These are phyloP conservation scores for Ophiostoma angusticollis DNA, from an alignment of 2,329 filamentous ascomycete genomes.

Conservation along the genomic window DNA sequence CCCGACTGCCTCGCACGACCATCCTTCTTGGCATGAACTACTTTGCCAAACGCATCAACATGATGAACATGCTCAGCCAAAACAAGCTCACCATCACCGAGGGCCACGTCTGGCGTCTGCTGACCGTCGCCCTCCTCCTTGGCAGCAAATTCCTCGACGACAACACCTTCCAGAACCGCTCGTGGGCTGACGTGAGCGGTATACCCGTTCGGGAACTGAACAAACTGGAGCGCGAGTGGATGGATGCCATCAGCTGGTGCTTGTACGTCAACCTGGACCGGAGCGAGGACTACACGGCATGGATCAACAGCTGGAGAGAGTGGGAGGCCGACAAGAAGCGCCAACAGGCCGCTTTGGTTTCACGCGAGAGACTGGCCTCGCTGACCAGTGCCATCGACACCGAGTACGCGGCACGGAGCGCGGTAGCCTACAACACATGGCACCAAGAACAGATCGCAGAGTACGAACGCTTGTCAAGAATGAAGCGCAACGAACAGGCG, in stretches of 20 bases:
- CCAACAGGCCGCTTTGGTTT: constrained; percentile 32
- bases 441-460: constrained; percentile 43
- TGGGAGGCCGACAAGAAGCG: constrained; percentile 45
- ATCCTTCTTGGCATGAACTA: constrained; percentile 87
- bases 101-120: constrained; percentile 72
- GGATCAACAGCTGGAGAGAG: constrained; percentile 47
- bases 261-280: constrained; percentile 76
- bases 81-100: constrained; percentile 42
- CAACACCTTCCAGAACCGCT: constrained; percentile 95
- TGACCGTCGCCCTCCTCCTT: constrained; percentile 72
- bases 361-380: constrained; percentile 36
- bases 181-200: constrained; percentile 90
- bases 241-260: constrained; percentile 68
- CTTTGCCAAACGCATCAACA: constrained; percentile 68
- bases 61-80: constrained; percentile 43
- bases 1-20: constrained; percentile 77
- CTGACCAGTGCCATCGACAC: constrained; percentile 36
- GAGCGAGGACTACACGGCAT: constrained; percentile 56
- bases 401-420: no score
- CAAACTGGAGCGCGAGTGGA: constrained; percentile 75
- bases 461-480: constrained; percentile 31
- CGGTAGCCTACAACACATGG: constrained; percentile 29
- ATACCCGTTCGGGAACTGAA: constrained; percentile 78
- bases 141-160: constrained; percentile 95
- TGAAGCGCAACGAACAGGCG: constrained; percentile 27